Base-by-base conservation (phyloP, 208 protist species). In the Trypanosoma congolense region DNA sequence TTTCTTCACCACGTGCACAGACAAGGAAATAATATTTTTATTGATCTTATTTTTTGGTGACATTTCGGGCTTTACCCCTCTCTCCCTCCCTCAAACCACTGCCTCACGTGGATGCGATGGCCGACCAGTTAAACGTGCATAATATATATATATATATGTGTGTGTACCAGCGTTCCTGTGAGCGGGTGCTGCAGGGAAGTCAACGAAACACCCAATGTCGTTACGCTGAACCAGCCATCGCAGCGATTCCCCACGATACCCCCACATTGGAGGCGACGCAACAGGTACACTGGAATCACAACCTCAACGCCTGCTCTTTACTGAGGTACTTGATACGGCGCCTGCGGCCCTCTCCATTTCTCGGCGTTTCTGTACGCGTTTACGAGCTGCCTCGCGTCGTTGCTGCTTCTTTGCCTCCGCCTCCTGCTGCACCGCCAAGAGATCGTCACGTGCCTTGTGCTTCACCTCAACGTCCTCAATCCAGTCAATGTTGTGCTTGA, bases 401-500 rank as follows among this genome's bases (percentile, higher is more conserved):
- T 87, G 75, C 22, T 71, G 57, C 42, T 78, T 77, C 83, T 95
- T 92, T 25, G 47, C 63, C 35, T 87, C 81, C 53, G 70, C 63
- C 72, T 91, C 83, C 56, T 77, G 61, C 72, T 89, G 73, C 18
- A 91, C 76, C 10, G 80, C 74, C 28, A 87, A 59, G 3, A 91
- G 55, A 59, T 91, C 83, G 60, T 94, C 83, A 43, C 81, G 71
- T 9, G 83, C 87, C 63, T 70, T 80, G 64, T 84, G 72, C 66
- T 94, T 94, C 48, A 94, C 65, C 52, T 87, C 81, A 28, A 70
- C 46, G 56, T 94, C 84, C 47, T 92, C 83, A 63, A 95, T 80
- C 84, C 94, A 93, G 70, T 97, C 85, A 59, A 98, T 94, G 77
- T 95, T 93, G 66, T 97, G 92, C 63, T 90, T 78, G 31, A 98